Evolutionary conservation across 225 moss, liverwort and hornwort genomes (phyloP).

Genomic region (Lunularia cruciata): DNA sequence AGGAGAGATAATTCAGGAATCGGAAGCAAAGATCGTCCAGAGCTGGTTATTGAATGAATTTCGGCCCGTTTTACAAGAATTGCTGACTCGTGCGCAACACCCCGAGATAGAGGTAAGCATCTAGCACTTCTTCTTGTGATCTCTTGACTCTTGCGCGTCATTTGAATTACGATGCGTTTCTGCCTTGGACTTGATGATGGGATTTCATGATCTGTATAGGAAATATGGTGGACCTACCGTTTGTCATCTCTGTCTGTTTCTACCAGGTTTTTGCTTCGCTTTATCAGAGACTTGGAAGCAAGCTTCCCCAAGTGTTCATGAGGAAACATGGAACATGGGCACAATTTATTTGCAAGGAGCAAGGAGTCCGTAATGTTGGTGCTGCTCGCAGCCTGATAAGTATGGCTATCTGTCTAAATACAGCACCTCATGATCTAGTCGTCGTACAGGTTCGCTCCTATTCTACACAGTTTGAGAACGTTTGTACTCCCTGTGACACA

Average conservation of each 20-base stretch:
- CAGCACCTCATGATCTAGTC: constrained; percentile 67
- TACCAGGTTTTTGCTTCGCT: constrained; percentile 60
- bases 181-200: not conserved
- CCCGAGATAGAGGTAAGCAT: constrained; percentile 57
- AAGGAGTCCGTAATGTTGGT: constrained; percentile 46
- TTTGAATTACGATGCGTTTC: not conserved
- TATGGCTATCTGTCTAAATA: constrained; percentile 52
- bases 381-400: constrained; percentile 54
- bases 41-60: constrained; percentile 57
- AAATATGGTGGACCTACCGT: not conserved
- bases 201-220: not conserved
- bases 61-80: constrained; percentile 58
- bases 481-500: too few species aligned
- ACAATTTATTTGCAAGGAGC: constrained; percentile 50
- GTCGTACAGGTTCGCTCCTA: constrained; percentile 48
- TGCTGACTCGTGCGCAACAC: constrained; percentile 48
- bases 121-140: not conserved
- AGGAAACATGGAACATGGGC: constrained; percentile 64
- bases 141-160: not conserved
- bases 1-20: constrained; percentile 41
- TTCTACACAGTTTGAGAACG: too few species aligned
- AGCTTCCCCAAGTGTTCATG: constrained; percentile 64
- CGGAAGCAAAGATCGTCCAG: constrained; percentile 63
- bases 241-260: constrained; percentile 1
- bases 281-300: constrained; percentile 55